Conservation (phyloP, 805 yeast genomes). For the Saccharomycopsis oosterbeekiorum region DNA sequence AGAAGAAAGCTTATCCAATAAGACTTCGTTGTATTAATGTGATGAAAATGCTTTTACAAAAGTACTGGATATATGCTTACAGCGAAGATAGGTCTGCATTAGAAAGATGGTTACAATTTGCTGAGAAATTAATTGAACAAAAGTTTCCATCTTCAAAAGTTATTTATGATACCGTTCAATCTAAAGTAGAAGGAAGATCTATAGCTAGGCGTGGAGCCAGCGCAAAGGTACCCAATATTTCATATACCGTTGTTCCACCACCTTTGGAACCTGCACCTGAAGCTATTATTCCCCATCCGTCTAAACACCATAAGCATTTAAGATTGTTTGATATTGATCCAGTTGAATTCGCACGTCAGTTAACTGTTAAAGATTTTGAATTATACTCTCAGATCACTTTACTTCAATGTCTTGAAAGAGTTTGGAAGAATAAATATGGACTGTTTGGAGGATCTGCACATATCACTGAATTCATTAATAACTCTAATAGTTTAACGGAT, state of each 20-base stretch:
- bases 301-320: conserved; percentile 25
- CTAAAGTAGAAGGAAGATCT: conserved; percentile 22
- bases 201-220: conserved; percentile 12
- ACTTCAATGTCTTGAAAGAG: conserved; percentile 65
- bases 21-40: conserved; percentile 55
- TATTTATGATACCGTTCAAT: conserved; percentile 30
- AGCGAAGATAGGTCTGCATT: conserved; percentile 33
- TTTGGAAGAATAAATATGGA: conserved; percentile 67
- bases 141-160: conserved; percentile 36
- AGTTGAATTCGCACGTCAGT: conserved; percentile 70
- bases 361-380: conserved; percentile 69
- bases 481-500: conserved; percentile 75
- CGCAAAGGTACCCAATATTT: conserved; percentile 5
- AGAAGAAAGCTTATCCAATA: conserved; percentile 57
- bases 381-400: conserved; percentile 58
- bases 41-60: conserved; percentile 55
- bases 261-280: conserved; percentile 15
- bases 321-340: conserved; percentile 62
- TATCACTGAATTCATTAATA: conserved; percentile 54
- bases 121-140: conserved; percentile 30
- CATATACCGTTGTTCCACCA: conserved; percentile 10
- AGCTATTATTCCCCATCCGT: conserved; percentile 7
- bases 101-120: conserved; percentile 30
- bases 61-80: conserved; percentile 61
- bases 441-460: conserved; percentile 39